Evolutionary conservation across 2,329 filamentous ascomycete genomes (phyloP).

Genomic region (Juglanconis juglandina): DNA sequence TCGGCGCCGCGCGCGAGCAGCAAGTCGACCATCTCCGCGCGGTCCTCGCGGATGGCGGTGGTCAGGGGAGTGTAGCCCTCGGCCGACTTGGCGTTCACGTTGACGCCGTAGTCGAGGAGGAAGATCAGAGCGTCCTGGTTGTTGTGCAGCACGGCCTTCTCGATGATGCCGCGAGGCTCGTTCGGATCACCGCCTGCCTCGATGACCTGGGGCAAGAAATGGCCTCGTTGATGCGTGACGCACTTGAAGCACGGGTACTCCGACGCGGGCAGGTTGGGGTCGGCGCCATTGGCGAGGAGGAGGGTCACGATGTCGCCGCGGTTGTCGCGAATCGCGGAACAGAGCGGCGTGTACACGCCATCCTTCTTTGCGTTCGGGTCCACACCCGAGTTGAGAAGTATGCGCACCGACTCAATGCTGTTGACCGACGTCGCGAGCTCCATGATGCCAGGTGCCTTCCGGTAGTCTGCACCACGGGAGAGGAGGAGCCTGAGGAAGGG

Average conservation of each 20-base stretch:
- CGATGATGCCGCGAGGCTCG: constrained; percentile 62
- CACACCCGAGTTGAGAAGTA: constrained; percentile 57
- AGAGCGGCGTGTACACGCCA: constrained; percentile 64
- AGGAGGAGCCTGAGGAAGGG: constrained; percentile 58
- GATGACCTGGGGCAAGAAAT: constrained; percentile 57
- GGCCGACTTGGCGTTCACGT: constrained; percentile 55
- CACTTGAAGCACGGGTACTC: constrained; percentile 69
- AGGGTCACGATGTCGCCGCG: constrained; percentile 59
- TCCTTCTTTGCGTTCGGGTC: constrained; percentile 61
- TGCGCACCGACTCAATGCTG: constrained; percentile 57
- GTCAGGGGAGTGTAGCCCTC: constrained; percentile 61
- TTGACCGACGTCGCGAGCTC: constrained; percentile 62
- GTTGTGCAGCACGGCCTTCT: constrained; percentile 60
- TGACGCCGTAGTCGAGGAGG: constrained; percentile 58
- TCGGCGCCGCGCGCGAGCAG: constrained; percentile 58
- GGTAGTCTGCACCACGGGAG: constrained; percentile 54
- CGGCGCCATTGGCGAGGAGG: constrained; percentile 54
- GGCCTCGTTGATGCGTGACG: constrained; percentile 60
- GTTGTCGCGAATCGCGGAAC: constrained; percentile 66
- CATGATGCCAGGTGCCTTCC: constrained; percentile 60
- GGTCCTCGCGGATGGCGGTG: constrained; percentile 61
- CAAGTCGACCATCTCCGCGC: constrained; percentile 55
- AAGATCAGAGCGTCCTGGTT: constrained; percentile 59
- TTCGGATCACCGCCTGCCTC: constrained; percentile 58
- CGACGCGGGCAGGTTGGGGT: constrained; percentile 59